Base-by-base conservation (phyloP, 1,139 yeast species). In the Pichia norvegensis region DNA sequence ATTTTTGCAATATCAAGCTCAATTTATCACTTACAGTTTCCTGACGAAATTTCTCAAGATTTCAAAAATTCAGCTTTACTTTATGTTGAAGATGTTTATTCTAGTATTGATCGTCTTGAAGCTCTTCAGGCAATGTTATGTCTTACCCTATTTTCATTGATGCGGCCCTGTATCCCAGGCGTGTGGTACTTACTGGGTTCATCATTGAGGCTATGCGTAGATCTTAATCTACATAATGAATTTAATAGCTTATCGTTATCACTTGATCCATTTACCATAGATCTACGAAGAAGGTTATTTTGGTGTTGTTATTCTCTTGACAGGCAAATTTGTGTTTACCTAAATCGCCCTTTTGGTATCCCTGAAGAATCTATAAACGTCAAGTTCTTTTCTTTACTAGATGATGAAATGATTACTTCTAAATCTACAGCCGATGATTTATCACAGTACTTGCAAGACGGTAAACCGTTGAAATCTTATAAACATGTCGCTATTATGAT, bases 121-220 rank as follows among this genome's bases (percentile, higher is more conserved):
- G 73, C 85, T 1, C 64, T 88, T 3, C 90, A 85, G 58, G 92
- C 90, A 0, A 68, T 85, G 17, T 61, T 88, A 29, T 66, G 86
- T 21, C 66, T 83, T 38, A 78, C 94, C 0, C 61, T 81, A 5
- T 88, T 84, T 59, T 79, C 95, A 2, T 72, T 78, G 22, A 72
- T 82, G 88, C 68, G 87, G 52, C 88, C 90, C 0, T 76, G 84
- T 1, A 77, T 79, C 4, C 95, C 96, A 0, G 94, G 95, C 2
- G 86, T 86, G n/a, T 88, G 97, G 97, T 86, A 86, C 58, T 78
- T 85, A 1, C 68, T 86, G 51, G 96, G 96, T 0, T 77, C 86
- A 7, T 92, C 92, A 0, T 64, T 86, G 43, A 70, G 96, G 47
- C 64, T 86, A 44, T 81, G 94, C 55, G 85, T 87, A 23, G 96